phyloP scores from a whole-genome alignment of 2,329 filamentous ascomycete species.

The Drechmeria coniospora region DNA sequence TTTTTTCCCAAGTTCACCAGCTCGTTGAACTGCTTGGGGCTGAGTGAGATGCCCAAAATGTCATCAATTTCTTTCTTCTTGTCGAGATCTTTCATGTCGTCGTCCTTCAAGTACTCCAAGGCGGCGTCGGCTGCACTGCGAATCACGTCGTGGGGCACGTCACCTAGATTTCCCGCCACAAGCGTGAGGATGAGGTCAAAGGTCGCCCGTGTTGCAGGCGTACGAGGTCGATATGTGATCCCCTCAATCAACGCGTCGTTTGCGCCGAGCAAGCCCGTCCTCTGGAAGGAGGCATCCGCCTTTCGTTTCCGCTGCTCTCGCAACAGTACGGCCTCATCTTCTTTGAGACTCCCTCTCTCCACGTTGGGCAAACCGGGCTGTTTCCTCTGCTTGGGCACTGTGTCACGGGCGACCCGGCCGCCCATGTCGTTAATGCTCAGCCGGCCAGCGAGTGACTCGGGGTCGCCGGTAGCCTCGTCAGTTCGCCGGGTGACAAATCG shows the following conservation, averaged over 20 bases:
- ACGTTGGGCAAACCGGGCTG: slow-evolving; percentile 50
- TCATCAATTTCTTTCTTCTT: slow-evolving; percentile 98
- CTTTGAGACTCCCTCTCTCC: slow-evolving; percentile 58
- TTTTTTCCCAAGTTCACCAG: slow-evolving; percentile 94
- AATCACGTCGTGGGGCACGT: slow-evolving; percentile 83
- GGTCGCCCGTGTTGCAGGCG: slow-evolving; percentile 76
- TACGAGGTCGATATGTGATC: slow-evolving; percentile 80
- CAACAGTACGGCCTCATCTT: slow-evolving; percentile 70
- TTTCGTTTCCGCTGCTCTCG: slow-evolving; percentile 80
- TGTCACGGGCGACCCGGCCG: slow-evolving; percentile 61
- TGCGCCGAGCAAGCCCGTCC: slow-evolving; percentile 68
- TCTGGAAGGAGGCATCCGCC: slow-evolving; percentile 49
- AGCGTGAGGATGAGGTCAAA: slow-evolving; percentile 91
- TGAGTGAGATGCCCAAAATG: slow-evolving; percentile 68
- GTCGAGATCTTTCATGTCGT: slow-evolving; percentile 90
- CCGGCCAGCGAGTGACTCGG: slow-evolving; percentile 88
- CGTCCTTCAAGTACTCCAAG: slow-evolving; percentile 84
- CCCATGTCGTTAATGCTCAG: slow-evolving; percentile 95
- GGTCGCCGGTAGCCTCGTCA: slow-evolving; percentile 92
- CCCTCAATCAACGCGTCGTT: slow-evolving; percentile 82
- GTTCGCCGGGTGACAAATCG: slow-evolving; percentile 84
- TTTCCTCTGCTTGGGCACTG: slow-evolving; percentile 70
- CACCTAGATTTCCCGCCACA: slow-evolving; percentile 74
- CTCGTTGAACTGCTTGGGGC: slow-evolving; percentile 89
- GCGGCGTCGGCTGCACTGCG: slow-evolving; percentile 87